Evolutionary conservation across 2,329 filamentous ascomycete genomes (phyloP).

Genomic region (Colletotrichum tofieldiae): DNA sequence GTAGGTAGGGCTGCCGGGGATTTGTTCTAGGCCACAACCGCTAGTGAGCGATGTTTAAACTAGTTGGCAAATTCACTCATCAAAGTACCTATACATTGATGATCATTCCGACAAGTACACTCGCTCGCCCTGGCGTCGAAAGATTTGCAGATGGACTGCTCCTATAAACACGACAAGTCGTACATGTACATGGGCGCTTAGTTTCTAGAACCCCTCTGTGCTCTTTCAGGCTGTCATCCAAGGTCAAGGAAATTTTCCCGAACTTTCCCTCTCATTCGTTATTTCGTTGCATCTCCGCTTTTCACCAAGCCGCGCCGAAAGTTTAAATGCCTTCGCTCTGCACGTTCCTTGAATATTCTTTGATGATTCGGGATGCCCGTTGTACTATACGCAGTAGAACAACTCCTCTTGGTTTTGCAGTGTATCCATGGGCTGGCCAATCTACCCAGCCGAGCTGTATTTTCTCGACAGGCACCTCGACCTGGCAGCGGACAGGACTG

Average conservation of each 20-base stretch:
- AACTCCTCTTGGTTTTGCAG: neutral
- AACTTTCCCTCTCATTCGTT: neutral
- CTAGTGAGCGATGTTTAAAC: neutral
- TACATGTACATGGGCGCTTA: neutral
- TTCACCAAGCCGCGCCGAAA: neutral
- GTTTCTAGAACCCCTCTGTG: neutral
- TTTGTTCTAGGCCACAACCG: neutral
- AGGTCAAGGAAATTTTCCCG: neutral
- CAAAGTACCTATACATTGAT: neutral
- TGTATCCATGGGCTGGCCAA: neutral
- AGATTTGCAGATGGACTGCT: neutral
- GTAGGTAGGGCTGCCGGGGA: neutral
- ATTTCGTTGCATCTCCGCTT: neutral
- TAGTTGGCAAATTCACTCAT: neutral
- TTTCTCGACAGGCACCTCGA: neutral
- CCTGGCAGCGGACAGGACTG: neutral
- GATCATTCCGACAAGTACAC: neutral
- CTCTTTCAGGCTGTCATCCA: neutral
- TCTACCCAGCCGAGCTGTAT: neutral
- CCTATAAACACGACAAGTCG: neutral
- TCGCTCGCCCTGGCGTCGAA: no score
- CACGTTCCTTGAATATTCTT: neutral
- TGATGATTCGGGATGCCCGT: constrained; percentile 8
- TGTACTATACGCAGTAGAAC: neutral
- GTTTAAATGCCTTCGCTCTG: neutral